phyloP scores from a whole-genome alignment of 1,284 basidiomycete species.

The Cutaneotrichosporon curvatum region DNA sequence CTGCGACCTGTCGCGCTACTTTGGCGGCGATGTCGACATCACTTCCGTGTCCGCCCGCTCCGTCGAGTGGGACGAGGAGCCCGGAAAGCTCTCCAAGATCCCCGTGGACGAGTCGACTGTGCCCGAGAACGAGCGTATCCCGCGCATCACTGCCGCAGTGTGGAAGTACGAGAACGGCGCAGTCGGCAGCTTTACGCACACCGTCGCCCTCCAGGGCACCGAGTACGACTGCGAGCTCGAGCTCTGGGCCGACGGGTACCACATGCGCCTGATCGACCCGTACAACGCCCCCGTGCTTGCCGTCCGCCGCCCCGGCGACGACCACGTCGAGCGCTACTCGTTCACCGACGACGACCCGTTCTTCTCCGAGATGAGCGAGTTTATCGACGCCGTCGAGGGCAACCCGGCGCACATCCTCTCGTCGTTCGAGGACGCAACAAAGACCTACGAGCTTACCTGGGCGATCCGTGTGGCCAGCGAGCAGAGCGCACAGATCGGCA shows the following conservation, averaged over 20 bases:
- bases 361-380: constrained; percentile 80
- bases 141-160: constrained; percentile 43
- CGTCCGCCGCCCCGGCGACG: constrained; percentile 75
- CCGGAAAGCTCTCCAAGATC: constrained; percentile 76
- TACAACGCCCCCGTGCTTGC: constrained; percentile 65
- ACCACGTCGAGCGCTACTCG: constrained; percentile 66
- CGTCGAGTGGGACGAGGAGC: constrained; percentile 82
- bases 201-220: constrained; percentile 78
- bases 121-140: constrained; percentile 44
- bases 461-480: constrained; percentile 54
- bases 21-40: constrained; percentile 94
- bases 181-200: constrained; percentile 80
- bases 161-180: constrained; percentile 85
- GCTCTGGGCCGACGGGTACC: constrained; percentile 69
- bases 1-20: constrained; percentile 72
- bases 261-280: constrained; percentile 71
- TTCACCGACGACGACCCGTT: constrained; percentile 82
- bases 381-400: constrained; percentile 69
- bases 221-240: constrained; percentile 91
- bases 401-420: constrained; percentile 43
- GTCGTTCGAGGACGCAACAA: constrained; percentile 63
- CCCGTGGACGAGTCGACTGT: constrained; percentile 47
- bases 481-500: constrained; percentile 3
- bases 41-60: constrained; percentile 60
- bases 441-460: constrained; percentile 61